Conservation (phyloP, 2,329 filamentous ascomycete genomes). For the Zalaria sp. region DNA sequence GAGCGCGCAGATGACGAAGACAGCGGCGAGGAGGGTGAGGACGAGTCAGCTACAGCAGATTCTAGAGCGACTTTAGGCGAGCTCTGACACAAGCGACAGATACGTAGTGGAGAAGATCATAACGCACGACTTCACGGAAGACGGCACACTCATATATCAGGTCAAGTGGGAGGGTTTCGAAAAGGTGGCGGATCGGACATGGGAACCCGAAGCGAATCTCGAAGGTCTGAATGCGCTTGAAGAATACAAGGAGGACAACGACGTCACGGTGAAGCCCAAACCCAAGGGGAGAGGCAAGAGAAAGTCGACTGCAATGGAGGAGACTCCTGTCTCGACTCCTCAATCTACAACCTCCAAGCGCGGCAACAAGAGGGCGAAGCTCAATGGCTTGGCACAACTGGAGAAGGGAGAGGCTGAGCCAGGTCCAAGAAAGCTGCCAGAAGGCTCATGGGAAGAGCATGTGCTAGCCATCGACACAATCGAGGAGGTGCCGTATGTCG, state of each 20-base stretch:
- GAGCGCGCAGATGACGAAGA: slow-evolving; percentile 19
- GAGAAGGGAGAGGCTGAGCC: slow-evolving; percentile 3
- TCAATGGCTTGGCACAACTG: slow-evolving; percentile 2
- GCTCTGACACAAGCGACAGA: slow-evolving; percentile 28
- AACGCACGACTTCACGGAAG: slow-evolving; percentile 46
- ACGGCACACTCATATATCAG: slow-evolving; percentile 44
- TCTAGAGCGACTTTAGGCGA: slow-evolving; percentile 6
- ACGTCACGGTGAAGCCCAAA: slow-evolving; percentile 25
- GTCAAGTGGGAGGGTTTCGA: slow-evolving; percentile 77
- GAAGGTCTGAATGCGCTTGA: slow-evolving; percentile 51
- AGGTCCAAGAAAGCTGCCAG: slow-evolving; percentile 44
- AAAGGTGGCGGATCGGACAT: slow-evolving; percentile 55
- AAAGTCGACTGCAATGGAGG: slow-evolving; percentile 5
- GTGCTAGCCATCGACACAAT: slow-evolving; percentile 59
- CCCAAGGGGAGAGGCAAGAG: slow-evolving; percentile 16
- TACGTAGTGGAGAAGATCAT: slow-evolving; percentile 64
- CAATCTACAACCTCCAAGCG: slow-evolving; percentile 10
- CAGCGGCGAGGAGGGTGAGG: slow-evolving; percentile 21
- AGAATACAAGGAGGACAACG: slow-evolving; percentile 46
- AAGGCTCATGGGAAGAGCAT: slow-evolving; percentile 64
- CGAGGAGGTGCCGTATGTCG: slow-evolving; percentile 38
- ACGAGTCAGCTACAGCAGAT: slow-evolving; percentile 33
- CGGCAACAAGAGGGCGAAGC: slow-evolving; percentile 4
- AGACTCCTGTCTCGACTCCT: slow-evolving; percentile 6
- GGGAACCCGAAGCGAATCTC: slow-evolving; percentile 67